These are phyloP conservation scores for Xerocomus amazonicus DNA, from an alignment of 1,284 basidiomycete species.

Conservation along the genomic window DNA sequence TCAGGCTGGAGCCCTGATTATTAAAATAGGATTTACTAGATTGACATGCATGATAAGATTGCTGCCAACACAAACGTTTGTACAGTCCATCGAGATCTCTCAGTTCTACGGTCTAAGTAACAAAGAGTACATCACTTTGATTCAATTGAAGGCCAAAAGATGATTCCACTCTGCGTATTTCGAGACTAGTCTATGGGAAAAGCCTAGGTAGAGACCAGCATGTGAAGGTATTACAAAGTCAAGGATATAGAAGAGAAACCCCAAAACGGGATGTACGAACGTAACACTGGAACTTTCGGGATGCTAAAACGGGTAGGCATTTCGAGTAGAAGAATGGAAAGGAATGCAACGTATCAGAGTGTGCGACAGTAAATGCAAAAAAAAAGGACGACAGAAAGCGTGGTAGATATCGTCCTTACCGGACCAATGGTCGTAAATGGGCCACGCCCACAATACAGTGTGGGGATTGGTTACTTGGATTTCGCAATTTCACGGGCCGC, in stretches of 20 bases:
- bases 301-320: constrained; percentile 9
- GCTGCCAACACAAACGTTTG: neutral
- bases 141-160: constrained; percentile 13
- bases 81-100: neutral
- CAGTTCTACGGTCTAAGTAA: constrained; percentile 10
- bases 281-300: constrained; percentile 12
- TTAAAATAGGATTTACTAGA: constrained; percentile 10
- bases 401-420: constrained; percentile 13
- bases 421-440: neutral
- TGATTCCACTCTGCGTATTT: constrained; percentile 17
- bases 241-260: constrained; percentile 28
- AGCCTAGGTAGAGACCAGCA: constrained; percentile 16
- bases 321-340: constrained; percentile 15
- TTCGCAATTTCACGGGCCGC: constrained; percentile 85
- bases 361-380: constrained; percentile 19
- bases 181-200: constrained; percentile 26
- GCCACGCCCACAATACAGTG: neutral
- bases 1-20: constrained; percentile 39
- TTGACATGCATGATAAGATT: neutral
- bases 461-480: constrained; percentile 43
- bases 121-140: constrained; percentile 12
- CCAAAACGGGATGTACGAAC: constrained; percentile 14
- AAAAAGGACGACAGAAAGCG: constrained; percentile 1
- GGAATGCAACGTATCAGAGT: constrained; percentile 20
- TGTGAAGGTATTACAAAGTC: constrained; percentile 30